Base-by-base conservation (phyloP, 2,329 filamentous ascomycete species). In the Talaromyces piceae region DNA sequence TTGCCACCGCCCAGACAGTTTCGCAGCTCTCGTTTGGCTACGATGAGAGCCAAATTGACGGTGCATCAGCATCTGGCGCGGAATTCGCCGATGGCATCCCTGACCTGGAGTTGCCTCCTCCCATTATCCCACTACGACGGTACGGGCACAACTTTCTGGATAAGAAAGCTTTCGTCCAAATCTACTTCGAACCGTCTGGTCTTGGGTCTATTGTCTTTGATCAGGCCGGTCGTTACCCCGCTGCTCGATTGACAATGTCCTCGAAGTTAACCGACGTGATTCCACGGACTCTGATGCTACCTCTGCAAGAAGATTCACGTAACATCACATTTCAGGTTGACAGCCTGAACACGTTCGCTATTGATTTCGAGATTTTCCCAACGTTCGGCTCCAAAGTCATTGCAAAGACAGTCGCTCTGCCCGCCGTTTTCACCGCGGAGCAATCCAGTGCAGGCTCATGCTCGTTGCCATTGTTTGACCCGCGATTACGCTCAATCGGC, bases 111-210 rank as follows among this genome's bases (percentile, higher is more conserved):
- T 77, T 98, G 11, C 93, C 93, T 20, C 93, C 93, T 18, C 93
- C 93, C 0, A 97, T 98, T 57, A 96, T 98, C 58, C 93, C 93
- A 0, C 77, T 97, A 45, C 82, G 93, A 59, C 82, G 93, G 61
- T 98, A 98, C 62, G 93, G 93, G 13, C 93, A 98, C 73, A 98
- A 97, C 69, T 98, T 98, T 76, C 77, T 98, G 30, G 93, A 98
- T 64, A 95, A 89, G 26, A 98, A 97, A 73, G 95, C 91, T 0
- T 94, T 96, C 57, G 84, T 98, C 11, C 88, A 96, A 62, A 86
- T 98, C 57, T 88, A 80, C 59, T 97, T 98, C 62, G 88, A 91
- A 47, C 84, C 86, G 54, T 81, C 73, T 25, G 65, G 60, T 18
- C 57, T 57, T 9, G 79, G 93, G 46, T 87, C 93, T 0, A 84